These are phyloP conservation scores for Nothomitra cinnamomea DNA, from an alignment of 2,329 filamentous ascomycete genomes.

Conservation along the genomic window DNA sequence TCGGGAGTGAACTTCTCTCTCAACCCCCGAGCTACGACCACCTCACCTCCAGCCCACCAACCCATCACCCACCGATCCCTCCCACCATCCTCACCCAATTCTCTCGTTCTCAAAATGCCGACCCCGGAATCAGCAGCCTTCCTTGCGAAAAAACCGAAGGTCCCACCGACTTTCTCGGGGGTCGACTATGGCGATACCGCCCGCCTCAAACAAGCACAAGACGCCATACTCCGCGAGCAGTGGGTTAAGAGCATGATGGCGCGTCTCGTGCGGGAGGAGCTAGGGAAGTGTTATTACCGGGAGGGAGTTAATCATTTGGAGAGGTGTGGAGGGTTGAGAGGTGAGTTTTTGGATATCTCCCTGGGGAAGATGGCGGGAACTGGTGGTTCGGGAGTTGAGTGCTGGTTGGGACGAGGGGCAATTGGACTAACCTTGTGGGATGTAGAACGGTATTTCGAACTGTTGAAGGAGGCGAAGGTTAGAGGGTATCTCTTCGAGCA, in stretches of 20 bases:
- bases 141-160: slow-evolving; percentile 68
- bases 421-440: not conserved
- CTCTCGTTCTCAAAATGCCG: no score
- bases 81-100: no score
- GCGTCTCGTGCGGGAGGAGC: slow-evolving; percentile 61
- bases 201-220: slow-evolving; percentile 66
- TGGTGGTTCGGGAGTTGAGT: not conserved
- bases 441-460: slow-evolving; percentile 59
- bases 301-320: slow-evolving; percentile 79
- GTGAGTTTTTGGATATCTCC: slow-evolving; percentile 33
- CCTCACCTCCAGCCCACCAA: not conserved
- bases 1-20: not conserved
- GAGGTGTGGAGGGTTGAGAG: slow-evolving; percentile 69
- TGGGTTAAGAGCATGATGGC: slow-evolving; percentile 88
- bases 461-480: slow-evolving; percentile 60
- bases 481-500: slow-evolving; percentile 67
- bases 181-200: slow-evolving; percentile 75
- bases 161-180: slow-evolving; percentile 68
- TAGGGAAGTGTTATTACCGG: slow-evolving; percentile 70
- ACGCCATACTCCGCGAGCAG: slow-evolving; percentile 68
- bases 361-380: not conserved
- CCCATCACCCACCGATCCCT: not conserved
- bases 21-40: not conserved
- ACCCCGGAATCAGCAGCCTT: slow-evolving; percentile 70
- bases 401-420: not conserved